Conservation (phyloP, 106 monocot species). For the Dioscorea alata region DNA sequence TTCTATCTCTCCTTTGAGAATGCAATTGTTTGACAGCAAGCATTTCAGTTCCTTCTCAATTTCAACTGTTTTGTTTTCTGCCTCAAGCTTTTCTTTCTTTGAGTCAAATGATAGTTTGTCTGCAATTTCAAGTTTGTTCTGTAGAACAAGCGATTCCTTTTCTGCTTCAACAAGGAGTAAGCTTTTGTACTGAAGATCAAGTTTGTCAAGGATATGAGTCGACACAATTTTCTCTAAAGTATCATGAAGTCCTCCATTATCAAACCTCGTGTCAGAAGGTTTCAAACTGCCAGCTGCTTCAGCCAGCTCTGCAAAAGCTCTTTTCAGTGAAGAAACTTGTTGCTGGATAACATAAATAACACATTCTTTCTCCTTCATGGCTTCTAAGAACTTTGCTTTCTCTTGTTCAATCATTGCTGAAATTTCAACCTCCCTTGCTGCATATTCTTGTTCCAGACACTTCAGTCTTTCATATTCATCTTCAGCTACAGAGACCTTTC, state of each 20-base stretch:
- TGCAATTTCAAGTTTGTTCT: constrained; percentile 15
- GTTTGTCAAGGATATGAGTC: constrained; percentile 32
- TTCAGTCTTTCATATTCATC: constrained; percentile 29
- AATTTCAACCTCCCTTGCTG: constrained; percentile 10
- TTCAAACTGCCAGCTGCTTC: constrained; percentile 32
- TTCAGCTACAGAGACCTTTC: constrained; percentile 22
- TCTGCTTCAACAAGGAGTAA: constrained; percentile 34
- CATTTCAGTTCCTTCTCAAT: constrained; percentile 29
- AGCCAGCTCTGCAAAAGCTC: constrained; percentile 18
- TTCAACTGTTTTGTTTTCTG: constrained; percentile 23
- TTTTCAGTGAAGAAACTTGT: constrained; percentile 21
- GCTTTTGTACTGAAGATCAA: constrained; percentile 37
- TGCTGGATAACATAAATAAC: constrained; percentile 22
- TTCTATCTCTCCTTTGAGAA: constrained; percentile 19
- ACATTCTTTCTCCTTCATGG: constrained; percentile 34
- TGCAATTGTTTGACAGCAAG: constrained; percentile 15
- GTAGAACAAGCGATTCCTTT: constrained; percentile 18
- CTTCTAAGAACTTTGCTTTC: constrained; percentile 13
- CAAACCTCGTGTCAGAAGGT: constrained; percentile 19
- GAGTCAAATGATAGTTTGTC: constrained; percentile 18
- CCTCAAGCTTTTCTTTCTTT: constrained; percentile 27
- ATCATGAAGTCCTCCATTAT: constrained; percentile 20
- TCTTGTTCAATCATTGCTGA: constrained; percentile 28
- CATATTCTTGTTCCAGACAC: constrained; percentile 26
- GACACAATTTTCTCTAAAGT: constrained; percentile 24